A percentile compares a stretch with the other conserved stretches of the same genome.
These are phyloP conservation scores for Vitellaria paradoxa DNA, from an alignment of 179 eudicot species.

Conservation along the genomic window DNA sequence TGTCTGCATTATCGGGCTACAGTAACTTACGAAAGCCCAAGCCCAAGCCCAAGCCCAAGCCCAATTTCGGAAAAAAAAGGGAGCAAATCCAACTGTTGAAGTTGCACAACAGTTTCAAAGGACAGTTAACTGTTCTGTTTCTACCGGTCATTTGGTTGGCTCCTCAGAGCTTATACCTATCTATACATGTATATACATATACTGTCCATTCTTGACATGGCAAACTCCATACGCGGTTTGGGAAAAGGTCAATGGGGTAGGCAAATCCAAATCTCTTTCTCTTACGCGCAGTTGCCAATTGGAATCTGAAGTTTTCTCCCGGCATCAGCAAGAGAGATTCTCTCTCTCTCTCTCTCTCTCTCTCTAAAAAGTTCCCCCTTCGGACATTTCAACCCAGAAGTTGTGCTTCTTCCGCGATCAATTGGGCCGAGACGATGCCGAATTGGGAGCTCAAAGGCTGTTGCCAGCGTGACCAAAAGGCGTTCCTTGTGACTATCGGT, in stretches of 20 bases:
- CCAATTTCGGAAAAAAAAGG: background rate
- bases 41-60: background rate
- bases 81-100: too few species aligned
- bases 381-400: background rate
- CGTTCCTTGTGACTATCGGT: slow-evolving; percentile 60
- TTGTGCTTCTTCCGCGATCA: background rate
- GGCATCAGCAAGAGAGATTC: background rate
- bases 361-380: background rate
- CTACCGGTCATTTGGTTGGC: too few species aligned
- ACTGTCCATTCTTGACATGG: too few species aligned
- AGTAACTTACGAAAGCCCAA: background rate
- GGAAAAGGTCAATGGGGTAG: too few species aligned
- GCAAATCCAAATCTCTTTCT: background rate
- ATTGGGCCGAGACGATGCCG: slow-evolving; percentile 29
- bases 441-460: slow-evolving; percentile 82
- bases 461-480: slow-evolving; percentile 73
- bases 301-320: background rate
- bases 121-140: too few species aligned
- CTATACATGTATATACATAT: too few species aligned
- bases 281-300: background rate
- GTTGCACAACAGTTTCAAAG: too few species aligned
- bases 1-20: background rate
- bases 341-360: slow-evolving; percentile 3
- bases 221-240: too few species aligned
- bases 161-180: too few species aligned